Conservation (phyloP, 371 early-diverging fungal species). For the Capniomyces stellatus region DNA sequence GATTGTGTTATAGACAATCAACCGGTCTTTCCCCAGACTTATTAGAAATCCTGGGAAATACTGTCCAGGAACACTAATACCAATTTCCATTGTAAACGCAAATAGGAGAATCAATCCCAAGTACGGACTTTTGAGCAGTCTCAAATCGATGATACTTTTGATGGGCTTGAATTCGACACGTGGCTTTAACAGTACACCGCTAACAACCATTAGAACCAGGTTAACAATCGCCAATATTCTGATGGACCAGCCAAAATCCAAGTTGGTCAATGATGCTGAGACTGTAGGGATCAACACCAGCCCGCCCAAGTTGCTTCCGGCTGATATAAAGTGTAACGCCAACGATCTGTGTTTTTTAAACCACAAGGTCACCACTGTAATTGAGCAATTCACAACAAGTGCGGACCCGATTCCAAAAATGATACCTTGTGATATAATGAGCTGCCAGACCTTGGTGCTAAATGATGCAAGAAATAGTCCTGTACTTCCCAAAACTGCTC, state of each 20-base stretch:
- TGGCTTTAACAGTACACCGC: not conserved
- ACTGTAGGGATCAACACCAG: slow-evolving; percentile 12
- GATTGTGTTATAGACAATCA: too few species aligned
- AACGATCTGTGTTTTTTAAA: not conserved
- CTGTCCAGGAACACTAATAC: not conserved
- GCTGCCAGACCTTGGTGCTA: not conserved
- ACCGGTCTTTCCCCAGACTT: too few species aligned
- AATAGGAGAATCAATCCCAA: not conserved
- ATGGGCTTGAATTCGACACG: not conserved
- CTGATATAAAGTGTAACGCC: not conserved
- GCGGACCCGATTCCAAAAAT: slow-evolving; percentile 23
- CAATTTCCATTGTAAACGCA: not conserved
- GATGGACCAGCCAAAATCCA: slow-evolving; percentile 35
- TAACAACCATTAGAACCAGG: not conserved
- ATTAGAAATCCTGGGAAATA: too few species aligned
- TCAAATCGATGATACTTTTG: slow-evolving; percentile 9
- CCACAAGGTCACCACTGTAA: slow-evolving; percentile 8
- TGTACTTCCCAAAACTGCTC: not conserved
- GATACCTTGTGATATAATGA: slow-evolving; percentile 27
- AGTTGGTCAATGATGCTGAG: slow-evolving; percentile 25
- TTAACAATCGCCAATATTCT: slow-evolving; percentile 33
- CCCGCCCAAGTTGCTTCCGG: slow-evolving; percentile 2
- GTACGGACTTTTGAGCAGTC: slow-evolving; percentile 1
- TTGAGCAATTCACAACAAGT: slow-evolving; percentile 18
- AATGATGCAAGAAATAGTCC: slow-evolving; percentile 5